Conservation (phyloP, 305 asterid genomes). For the Salvia sclarea region DNA sequence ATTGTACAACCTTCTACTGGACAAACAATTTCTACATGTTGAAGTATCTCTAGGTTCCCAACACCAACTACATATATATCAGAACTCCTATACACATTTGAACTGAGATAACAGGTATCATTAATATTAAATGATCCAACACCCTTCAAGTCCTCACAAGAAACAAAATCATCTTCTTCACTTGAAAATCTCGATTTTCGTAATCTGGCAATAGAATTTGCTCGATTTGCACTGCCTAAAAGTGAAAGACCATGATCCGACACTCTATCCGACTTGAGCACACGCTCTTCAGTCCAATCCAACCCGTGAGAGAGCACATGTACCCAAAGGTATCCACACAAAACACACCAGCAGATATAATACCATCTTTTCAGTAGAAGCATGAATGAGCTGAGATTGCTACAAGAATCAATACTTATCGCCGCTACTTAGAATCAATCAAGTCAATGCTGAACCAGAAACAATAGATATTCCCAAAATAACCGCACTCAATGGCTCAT, state of each 20-base stretch:
- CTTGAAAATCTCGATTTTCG: conserved; percentile 32
- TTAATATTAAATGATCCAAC: conserved; percentile 84
- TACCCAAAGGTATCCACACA: conserved; percentile 54
- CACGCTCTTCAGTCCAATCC: conserved; percentile 39
- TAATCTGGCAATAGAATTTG: conserved; percentile 21
- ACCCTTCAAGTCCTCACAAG: conserved; percentile 91
- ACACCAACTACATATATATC: conserved; percentile 60
- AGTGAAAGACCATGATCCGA: conserved; percentile 36
- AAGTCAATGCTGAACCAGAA: conserved; percentile 28
- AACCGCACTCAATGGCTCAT: conserved; percentile 20
- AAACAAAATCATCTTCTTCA: conserved; percentile 39
- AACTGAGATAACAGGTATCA: conserved; percentile 68
- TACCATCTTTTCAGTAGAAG: conserved; percentile 45
- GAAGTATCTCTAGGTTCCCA: conserved; percentile 87
- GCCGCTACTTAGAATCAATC: conserved; percentile 24
- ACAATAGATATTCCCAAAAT: background rate
- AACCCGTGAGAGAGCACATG: conserved; percentile 41
- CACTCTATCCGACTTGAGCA: conserved; percentile 34
- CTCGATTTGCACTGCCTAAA: conserved; percentile 38
- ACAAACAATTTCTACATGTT: conserved; percentile 68
- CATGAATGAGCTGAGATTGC: conserved; percentile 46
- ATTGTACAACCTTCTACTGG: conserved; percentile 75
- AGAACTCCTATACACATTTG: conserved; percentile 48
- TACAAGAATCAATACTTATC: conserved; percentile 14
- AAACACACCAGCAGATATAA: conserved; percentile 63